These are phyloP conservation scores for Kwoniella heveanensis DNA, from an alignment of 768 basidiomycete genomes.

Conservation along the genomic window DNA sequence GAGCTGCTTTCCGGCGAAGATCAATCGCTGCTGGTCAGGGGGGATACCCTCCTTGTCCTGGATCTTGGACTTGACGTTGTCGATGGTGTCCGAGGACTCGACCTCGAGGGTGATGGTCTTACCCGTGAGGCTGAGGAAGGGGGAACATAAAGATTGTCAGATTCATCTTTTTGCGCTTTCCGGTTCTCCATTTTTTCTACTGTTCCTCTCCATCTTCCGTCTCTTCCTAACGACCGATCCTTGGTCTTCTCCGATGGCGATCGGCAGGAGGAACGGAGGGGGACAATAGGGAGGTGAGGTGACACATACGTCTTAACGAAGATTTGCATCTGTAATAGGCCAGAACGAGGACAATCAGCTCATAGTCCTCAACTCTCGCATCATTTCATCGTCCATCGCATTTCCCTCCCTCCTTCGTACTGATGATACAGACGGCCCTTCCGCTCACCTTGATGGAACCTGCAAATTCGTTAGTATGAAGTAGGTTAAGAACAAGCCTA, in stretches of 20 bases:
- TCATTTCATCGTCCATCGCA: background rate
- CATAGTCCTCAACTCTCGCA: background rate
- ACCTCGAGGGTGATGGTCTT: slow-evolving; percentile 71
- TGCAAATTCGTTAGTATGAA: slow-evolving; percentile 26
- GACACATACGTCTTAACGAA: slow-evolving; percentile 51
- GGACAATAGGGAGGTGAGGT: too few relatives aligned
- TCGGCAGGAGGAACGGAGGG: background rate
- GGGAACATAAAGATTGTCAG: slow-evolving; percentile 10
- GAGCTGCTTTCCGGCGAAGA: slow-evolving; percentile 62
- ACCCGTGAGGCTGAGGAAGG: slow-evolving; percentile 61
- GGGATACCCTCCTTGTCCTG: slow-evolving; percentile 59
- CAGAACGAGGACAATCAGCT: background rate
- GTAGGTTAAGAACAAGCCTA: background rate
- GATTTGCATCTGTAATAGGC: slow-evolving; percentile 48
- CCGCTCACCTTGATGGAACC: slow-evolving; percentile 30
- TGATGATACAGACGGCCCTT: too few relatives aligned
- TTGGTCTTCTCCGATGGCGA: too few relatives aligned
- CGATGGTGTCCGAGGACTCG: slow-evolving; percentile 61
- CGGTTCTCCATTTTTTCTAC: background rate
- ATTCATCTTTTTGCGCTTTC: background rate
- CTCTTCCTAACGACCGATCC: too few relatives aligned
- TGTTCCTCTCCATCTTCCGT: background rate
- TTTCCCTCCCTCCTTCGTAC: background rate
- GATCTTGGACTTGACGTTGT: slow-evolving; percentile 60
- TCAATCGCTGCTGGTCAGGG: slow-evolving; percentile 60